Percentiles rank a stretch among this genome's conserved stretches.
phyloP scores from a whole-genome alignment of 2,329 filamentous ascomycete genomes.

The Graphilbum sp. region DNA sequence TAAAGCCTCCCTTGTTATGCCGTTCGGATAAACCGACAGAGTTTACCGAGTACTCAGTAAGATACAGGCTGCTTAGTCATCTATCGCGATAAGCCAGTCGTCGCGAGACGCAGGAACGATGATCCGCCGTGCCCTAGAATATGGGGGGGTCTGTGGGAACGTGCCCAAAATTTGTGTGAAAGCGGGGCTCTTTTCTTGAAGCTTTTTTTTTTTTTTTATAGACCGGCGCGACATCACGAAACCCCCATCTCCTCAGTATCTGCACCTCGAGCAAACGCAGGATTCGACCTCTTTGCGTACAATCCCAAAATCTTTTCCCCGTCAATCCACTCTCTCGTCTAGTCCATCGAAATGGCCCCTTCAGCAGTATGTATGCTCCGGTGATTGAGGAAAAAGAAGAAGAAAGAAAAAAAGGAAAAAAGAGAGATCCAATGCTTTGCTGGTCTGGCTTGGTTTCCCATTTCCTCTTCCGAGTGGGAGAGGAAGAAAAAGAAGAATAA shows the following conservation, averaged over 20 bases:
- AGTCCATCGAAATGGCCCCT: conserved; percentile 57
- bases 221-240: too few species aligned
- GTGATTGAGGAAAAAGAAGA: not conserved
- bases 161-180: not conserved
- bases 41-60: too few species aligned
- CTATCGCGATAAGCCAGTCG: too few species aligned
- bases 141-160: not conserved
- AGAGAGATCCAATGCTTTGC: not conserved
- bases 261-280: conserved; percentile 53
- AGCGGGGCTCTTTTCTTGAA: conserved; percentile 4
- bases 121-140: conserved; percentile 1
- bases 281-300: conserved; percentile 57
- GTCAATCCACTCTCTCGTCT: conserved; percentile 10
- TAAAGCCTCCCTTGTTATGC: too few species aligned
- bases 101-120: not conserved
- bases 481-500: conserved; percentile 3
- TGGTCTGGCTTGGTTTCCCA: not conserved
- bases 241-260: too few species aligned
- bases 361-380: conserved; percentile 61
- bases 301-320: conserved; percentile 15
- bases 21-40: not conserved
- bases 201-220: conserved; percentile 3
- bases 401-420: too few species aligned
- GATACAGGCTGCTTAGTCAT: too few species aligned
- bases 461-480: not conserved